phyloP scores from a whole-genome alignment of 495 filamentous ascomycete species.

The Bryoglossum gracile region DNA sequence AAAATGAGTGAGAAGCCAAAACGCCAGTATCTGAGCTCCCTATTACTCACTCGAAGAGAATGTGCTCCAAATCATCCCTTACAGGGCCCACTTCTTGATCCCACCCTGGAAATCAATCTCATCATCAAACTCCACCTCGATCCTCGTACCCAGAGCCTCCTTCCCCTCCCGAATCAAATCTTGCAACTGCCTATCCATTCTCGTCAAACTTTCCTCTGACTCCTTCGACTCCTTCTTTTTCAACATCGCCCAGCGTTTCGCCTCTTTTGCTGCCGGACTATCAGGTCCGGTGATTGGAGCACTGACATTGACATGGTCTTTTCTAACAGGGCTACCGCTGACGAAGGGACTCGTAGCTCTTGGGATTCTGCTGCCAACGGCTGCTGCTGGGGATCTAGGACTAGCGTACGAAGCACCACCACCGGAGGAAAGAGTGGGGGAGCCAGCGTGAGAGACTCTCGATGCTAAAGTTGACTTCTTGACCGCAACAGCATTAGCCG shows the following conservation, averaged over 20 bases:
- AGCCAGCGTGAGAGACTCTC: slow-evolving; percentile 41
- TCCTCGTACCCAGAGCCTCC: slow-evolving; percentile 74
- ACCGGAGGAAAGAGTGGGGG: slow-evolving; percentile 30
- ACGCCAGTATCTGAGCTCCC: too few relatives aligned
- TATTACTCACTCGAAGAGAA: too few relatives aligned
- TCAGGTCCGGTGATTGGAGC: background rate
- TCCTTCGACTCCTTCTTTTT: slow-evolving; percentile 66
- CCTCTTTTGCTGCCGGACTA: slow-evolving; percentile 47
- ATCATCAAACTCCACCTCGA: slow-evolving; percentile 58
- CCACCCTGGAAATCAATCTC: slow-evolving; percentile 19
- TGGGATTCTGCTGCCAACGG: slow-evolving; percentile 21
- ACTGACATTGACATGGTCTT: background rate
- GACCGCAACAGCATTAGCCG: slow-evolving; percentile 27
- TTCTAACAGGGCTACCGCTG: slow-evolving; percentile 4
- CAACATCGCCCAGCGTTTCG: slow-evolving; percentile 57
- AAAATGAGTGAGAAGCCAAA: too few relatives aligned
- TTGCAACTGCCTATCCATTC: slow-evolving; percentile 69
- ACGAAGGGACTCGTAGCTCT: slow-evolving; percentile 5
- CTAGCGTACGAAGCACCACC: slow-evolving; percentile 49
- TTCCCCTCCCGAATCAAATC: slow-evolving; percentile 84
- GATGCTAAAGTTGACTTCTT: slow-evolving; percentile 29
- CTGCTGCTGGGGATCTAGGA: slow-evolving; percentile 32
- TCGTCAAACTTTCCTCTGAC: slow-evolving; percentile 66
- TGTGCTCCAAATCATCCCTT: too few relatives aligned
- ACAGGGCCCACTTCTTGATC: slow-evolving; percentile 17